A percentile compares a stretch with the other conserved stretches of the same genome.
Evolutionary conservation across 768 basidiomycete genomes (phyloP).

Genomic region (Brasilioporus rufonigricans): DNA sequence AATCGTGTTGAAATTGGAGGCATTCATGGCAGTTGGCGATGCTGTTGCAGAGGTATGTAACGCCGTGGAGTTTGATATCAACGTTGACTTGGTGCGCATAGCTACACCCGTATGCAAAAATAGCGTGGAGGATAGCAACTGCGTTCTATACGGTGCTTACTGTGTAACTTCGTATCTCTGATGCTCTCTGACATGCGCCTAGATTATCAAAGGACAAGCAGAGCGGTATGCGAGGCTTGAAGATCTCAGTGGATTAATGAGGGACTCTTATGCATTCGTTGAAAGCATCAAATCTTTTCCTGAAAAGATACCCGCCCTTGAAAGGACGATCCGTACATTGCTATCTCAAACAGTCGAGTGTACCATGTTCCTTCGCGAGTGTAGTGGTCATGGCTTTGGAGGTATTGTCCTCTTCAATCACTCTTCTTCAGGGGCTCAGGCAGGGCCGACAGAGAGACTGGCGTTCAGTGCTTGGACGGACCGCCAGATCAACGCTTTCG

Average conservation of each 20-base stretch:
- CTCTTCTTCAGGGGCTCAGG: slow-evolving; percentile 5
- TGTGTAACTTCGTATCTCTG: not conserved
- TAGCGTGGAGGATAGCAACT: slow-evolving; percentile 30
- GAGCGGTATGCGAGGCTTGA: slow-evolving; percentile 25
- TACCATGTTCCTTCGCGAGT: slow-evolving; percentile 36
- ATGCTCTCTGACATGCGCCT: slow-evolving; percentile 2
- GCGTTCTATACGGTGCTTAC: slow-evolving; percentile 26
- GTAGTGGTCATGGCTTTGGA: slow-evolving; percentile 33
- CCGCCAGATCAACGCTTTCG: slow-evolving; percentile 21
- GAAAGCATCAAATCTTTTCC: slow-evolving; percentile 28
- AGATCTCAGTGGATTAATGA: slow-evolving; percentile 31
- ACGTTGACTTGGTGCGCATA: not conserved
- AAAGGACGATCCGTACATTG: slow-evolving; percentile 26
- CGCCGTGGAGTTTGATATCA: not conserved
- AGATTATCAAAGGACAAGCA: slow-evolving; percentile 31
- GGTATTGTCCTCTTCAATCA: slow-evolving; percentile 14
- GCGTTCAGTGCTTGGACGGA: slow-evolving; percentile 19
- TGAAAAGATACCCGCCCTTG: slow-evolving; percentile 27
- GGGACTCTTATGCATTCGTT: slow-evolving; percentile 31
- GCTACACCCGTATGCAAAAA: slow-evolving; percentile 26
- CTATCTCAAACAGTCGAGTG: slow-evolving; percentile 37
- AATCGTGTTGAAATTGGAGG: slow-evolving; percentile 24
- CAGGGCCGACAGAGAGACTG: slow-evolving; percentile 12
- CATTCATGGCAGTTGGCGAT: slow-evolving; percentile 24
- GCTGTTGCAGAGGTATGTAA: slow-evolving; percentile 19